Evolutionary conservation across 2,329 filamentous ascomycete species (phyloP), one percentile per base, ranked within the genome.

Genomic region (Colletotrichum scovillei): DNA sequence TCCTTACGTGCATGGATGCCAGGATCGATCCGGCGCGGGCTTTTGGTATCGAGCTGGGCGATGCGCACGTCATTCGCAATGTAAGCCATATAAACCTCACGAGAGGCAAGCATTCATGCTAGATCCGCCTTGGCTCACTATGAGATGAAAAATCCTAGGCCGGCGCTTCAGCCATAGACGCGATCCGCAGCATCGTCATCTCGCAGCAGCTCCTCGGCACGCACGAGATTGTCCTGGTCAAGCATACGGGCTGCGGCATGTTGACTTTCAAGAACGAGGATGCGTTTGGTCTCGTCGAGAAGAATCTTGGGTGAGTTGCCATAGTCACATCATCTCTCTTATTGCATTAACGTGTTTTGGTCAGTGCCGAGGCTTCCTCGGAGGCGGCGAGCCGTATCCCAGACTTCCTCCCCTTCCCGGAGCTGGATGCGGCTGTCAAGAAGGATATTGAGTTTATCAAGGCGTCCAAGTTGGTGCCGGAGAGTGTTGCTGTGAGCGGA

Each of bases 1-100:
- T 81, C 32, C 88, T 96, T 57, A 94, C 93, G 0, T 97, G 94
- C 82, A 97, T 97, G 93, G 94, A 97, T 78, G 92, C 94, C 5
- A 90, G 94, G 64, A 85, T 92, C 77, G 88, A 96, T 77, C 91
- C 94, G 0, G 88, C 90, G 3, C 84, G 88, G 14, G 92, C 92
- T 1, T 92, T 95, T 67, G 92, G 92, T 9, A 92, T 95, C 70
- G 84, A 88, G 24, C 88, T 94, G 22, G 94, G 94, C 53, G 93
- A 95, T 75, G 94, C 94, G 0, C 94, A 97, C 81, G 90, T 95
- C 38, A 92, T 95, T 73, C 90, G 93, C 72, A 95, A 95, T 76
- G 85, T 80, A 55, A 58, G 71, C 8, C 9, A 32, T 32, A 32
- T 32, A 11, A 4, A 11, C 3, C 30, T 32, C 9, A 32, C 30